These are phyloP conservation scores for Cladophialophora immunda DNA, from an alignment of 2,329 filamentous ascomycete species.

Conservation along the genomic window DNA sequence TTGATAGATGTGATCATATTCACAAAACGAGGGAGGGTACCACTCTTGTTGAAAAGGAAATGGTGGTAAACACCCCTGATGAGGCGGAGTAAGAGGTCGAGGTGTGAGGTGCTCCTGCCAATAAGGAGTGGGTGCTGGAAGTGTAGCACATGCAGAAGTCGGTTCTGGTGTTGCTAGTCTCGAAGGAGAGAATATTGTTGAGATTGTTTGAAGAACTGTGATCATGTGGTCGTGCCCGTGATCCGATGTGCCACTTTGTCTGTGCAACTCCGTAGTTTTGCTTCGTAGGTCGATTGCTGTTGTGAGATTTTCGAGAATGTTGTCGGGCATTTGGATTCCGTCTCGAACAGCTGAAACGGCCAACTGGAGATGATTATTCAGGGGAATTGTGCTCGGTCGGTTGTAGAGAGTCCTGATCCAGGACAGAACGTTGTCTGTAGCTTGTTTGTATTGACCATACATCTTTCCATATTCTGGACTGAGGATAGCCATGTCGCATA, in stretches of 20 bases:
- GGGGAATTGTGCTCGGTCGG: slow-evolving; percentile 1
- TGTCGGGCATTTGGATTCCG: slow-evolving; percentile 23
- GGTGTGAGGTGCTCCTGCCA: slow-evolving; percentile 1
- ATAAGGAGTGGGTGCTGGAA: background rate
- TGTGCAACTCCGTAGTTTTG: slow-evolving; percentile 9
- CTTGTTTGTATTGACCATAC: slow-evolving; percentile 52
- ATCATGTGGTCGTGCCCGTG: slow-evolving; percentile 22
- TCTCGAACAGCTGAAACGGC: slow-evolving; percentile 16
- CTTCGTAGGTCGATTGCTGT: slow-evolving; percentile 20
- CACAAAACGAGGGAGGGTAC: slow-evolving; percentile 1
- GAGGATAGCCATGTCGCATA: slow-evolving; percentile 43
- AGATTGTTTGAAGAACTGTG: slow-evolving; percentile 18
- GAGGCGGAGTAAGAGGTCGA: background rate
- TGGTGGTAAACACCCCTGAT: background rate
- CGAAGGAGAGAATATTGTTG: slow-evolving; percentile 10
- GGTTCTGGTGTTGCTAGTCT: background rate
- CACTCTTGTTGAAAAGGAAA: slow-evolving; percentile 2
- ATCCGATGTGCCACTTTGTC: slow-evolving; percentile 10
- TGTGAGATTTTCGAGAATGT: slow-evolving; percentile 26
- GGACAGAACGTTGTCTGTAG: slow-evolving; percentile 33
- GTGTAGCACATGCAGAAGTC: background rate
- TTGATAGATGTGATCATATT: slow-evolving; percentile 7
- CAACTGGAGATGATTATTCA: slow-evolving; percentile 22
- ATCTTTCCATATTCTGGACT: slow-evolving; percentile 53
- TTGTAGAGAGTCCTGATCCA: slow-evolving; percentile 21